Percentiles rank a stretch among this genome's conserved stretches.
These are phyloP conservation scores for Mycena pura DNA, from an alignment of 768 basidiomycete species.

Conservation along the genomic window DNA sequence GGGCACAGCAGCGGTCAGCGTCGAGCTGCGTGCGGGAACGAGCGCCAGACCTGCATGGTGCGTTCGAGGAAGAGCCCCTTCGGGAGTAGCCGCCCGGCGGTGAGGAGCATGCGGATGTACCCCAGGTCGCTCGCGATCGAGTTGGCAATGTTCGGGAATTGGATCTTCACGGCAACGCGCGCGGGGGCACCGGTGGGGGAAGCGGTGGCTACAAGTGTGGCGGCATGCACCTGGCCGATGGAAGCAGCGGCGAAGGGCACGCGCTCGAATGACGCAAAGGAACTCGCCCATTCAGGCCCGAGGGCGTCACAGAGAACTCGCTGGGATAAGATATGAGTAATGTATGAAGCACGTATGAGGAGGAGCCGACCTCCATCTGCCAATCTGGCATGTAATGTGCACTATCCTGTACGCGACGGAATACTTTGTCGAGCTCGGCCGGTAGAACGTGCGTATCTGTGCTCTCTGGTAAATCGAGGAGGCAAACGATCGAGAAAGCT, in stretches of 20 bases:
- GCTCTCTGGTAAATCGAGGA: background rate
- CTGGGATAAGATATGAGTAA: slow-evolving; percentile 34
- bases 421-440: slow-evolving; percentile 85
- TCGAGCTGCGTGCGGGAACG: slow-evolving; percentile 14
- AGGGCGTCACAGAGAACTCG: slow-evolving; percentile 79
- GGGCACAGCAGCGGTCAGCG: background rate
- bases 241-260: slow-evolving; percentile 95
- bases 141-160: slow-evolving; percentile 90
- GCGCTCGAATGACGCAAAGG: slow-evolving; percentile 79
- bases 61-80: slow-evolving; percentile 89
- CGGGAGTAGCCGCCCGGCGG: slow-evolving; percentile 82
- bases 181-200: slow-evolving; percentile 63
- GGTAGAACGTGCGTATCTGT: slow-evolving; percentile 89
- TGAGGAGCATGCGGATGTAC: slow-evolving; percentile 83
- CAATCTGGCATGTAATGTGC: slow-evolving; percentile 99
- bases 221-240: slow-evolving; percentile 94
- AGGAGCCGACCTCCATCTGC: slow-evolving; percentile 87
- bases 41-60: slow-evolving; percentile 66
- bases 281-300: slow-evolving; percentile 73
- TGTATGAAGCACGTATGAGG: background rate
- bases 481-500: background rate
- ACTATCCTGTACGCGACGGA: slow-evolving; percentile 90
- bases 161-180: slow-evolving; percentile 84
- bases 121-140: slow-evolving; percentile 89
- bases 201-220: slow-evolving; percentile 58